Base-by-base conservation (phyloP, 352 stramenopile genomes). In the Phytophthora chlamydospora region DNA sequence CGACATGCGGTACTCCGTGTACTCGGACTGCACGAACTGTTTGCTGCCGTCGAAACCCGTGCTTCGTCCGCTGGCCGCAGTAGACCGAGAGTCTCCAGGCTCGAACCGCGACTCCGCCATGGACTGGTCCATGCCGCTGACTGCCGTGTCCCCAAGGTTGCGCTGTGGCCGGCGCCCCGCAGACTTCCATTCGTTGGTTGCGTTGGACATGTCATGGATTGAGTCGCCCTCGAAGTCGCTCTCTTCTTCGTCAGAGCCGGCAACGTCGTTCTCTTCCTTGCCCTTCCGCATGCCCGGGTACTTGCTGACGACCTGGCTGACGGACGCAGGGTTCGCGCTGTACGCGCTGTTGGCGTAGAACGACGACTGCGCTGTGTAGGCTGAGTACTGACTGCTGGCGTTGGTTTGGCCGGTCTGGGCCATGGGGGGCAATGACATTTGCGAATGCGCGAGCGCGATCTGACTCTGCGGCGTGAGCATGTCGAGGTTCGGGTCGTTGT, bases 401-500 rank as follows among this genome's bases (percentile, higher is more conserved):
- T 62, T 62, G 13, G 47, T 63, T 3, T 68, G 33, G 17, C 41
- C 42, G 5, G 53, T 53, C 13, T 68, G 55, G 8, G 66, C 67
- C 62, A 75, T 69, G 3, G 73, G 65, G 5, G 75, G 75, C 36
- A 78, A 49, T 33, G 76, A 82, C 61, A 71, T 58, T 41, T 69
- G 68, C 17, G 76, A 66, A 31, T 78, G 65, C 13, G 63, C 71
- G 6, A 80, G 67, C 6, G 58, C 67, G 12, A 89, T 89, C 42
- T 89, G 76, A 56, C 76, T 88, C 8, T 60, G 61, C n/a, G 82
- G 79, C 10, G 82, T 88, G n/a, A 91, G 59, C 41, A 88, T 55
- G 58, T 89, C 82, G 10, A 87, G 57, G 17, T 71, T 73, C 21
- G 70, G 73, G 49, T 88, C 73, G 62, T 83, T 77, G 42, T 77